Evolutionary conservation across 1,284 basidiomycete genomes (phyloP), one percentile per base, ranked within the genome.

Genomic region (Papiliotrema laurentii): DNA sequence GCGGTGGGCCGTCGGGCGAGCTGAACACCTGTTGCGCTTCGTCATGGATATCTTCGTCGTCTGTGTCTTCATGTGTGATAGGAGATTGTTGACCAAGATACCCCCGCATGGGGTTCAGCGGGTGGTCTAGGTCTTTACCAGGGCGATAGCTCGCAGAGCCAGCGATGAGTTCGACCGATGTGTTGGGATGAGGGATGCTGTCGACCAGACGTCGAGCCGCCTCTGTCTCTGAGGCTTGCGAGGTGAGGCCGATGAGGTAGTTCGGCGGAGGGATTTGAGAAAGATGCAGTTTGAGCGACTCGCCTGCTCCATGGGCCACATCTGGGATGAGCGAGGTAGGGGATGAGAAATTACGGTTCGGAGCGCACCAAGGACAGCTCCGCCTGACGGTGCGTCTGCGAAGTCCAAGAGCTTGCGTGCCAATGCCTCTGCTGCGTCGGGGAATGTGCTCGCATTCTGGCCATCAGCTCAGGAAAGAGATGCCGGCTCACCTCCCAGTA

Each of bases 241-340:
- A 81, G 11, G 85, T 85, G 33, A 87, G 80, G 9, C 82, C 85
- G 19, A 75, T 74, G 10, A 87, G 58, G 46, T 69, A 60, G 1
- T 72, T 65, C 6, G 80, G 83, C 9, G 76, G 77, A 13, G 80
- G 78, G 22, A 46, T 34, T 7, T 43, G 43, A 6, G 55, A 54
- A 18, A 72, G 59, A 45, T 71, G 70, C 31, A 72, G 43, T 18
- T 81, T 63, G 9, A 86, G 73, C 0, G 84, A 86, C 66, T 86
- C 84, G 36, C 85, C 85, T 24, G 80, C 81, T 22, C 84, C 85
- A 65, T 85, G 81, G 9, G 84, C 85, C 24, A 86, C 81, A 66
- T 87, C 83, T 83, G 30, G 21, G 28, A 44, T 48, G 39, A 48
- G 13, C 19, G 30, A 45, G n/a, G n/a, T n/a, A n/a, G n/a, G n/a